These are phyloP conservation scores for Malassezia japonica DNA, from an alignment of 1,284 basidiomycete genomes.

Conservation along the genomic window DNA sequence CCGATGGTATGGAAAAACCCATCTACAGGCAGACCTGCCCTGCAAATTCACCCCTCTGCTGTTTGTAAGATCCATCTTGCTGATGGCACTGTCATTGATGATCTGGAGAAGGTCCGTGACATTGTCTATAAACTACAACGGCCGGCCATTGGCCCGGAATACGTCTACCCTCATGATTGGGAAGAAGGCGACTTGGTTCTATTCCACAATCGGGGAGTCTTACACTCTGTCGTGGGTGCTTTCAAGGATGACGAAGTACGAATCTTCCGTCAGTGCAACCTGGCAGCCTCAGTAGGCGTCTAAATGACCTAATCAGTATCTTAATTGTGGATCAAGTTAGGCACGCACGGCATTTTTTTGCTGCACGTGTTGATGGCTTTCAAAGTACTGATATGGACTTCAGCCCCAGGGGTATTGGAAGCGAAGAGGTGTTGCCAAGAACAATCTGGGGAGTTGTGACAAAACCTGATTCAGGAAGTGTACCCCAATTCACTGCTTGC, in stretches of 20 bases:
- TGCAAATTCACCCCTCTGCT: conserved; percentile 54
- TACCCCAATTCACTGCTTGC: too few relatives aligned
- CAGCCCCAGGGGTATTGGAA: too few relatives aligned
- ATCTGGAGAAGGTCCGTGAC: conserved; percentile 62
- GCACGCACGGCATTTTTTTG: too few relatives aligned
- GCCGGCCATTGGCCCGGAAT: conserved; percentile 62
- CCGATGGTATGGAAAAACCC: conserved; percentile 77
- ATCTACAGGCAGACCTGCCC: conserved; percentile 62
- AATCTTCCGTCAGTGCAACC: conserved; percentile 56
- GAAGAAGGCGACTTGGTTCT: conserved; percentile 57
- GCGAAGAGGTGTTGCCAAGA: too few relatives aligned
- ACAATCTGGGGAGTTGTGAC: too few relatives aligned
- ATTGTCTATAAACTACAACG: conserved; percentile 68
- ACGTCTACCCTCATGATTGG: conserved; percentile 54
- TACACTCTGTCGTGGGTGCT: conserved; percentile 65
- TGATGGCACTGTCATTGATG: conserved; percentile 63
- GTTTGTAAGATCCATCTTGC: conserved; percentile 52
- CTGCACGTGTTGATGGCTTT: too few relatives aligned
- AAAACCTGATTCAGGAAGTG: too few relatives aligned
- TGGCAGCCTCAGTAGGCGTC: conserved; percentile 56
- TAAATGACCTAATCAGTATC: too few relatives aligned
- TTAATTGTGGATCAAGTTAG: too few relatives aligned
- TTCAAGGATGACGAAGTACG: conserved; percentile 55
- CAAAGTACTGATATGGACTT: too few relatives aligned
- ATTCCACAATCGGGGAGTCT: conserved; percentile 57